phyloP scores from a whole-genome alignment of 352 stramenopile genomes.

The Phytophthora sp. region DNA sequence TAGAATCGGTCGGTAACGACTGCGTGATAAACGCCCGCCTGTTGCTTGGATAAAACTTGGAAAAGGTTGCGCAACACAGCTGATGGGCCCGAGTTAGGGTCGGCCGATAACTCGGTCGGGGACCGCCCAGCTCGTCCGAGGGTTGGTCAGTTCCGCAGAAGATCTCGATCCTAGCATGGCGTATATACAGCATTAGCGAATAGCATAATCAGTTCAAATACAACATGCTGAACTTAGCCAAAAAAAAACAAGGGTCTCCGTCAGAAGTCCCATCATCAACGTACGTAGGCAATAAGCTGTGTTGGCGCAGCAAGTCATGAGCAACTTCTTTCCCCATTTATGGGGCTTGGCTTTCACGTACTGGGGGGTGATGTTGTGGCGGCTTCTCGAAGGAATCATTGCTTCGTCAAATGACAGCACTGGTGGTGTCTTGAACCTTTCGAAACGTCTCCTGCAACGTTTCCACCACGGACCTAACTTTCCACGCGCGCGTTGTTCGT shows the following conservation, averaged over 20 bases:
- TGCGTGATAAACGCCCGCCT: constrained; percentile 6
- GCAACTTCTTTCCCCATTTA: constrained; percentile 24
- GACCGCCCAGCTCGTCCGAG: constrained; percentile 1
- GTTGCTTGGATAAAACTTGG: neutral
- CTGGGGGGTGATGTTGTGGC: constrained; percentile 13
- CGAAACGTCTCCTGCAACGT: constrained; percentile 13
- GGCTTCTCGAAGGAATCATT: constrained; percentile 10
- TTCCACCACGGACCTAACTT: constrained; percentile 9
- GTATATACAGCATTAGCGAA: neutral
- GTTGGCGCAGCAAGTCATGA: constrained; percentile 22
- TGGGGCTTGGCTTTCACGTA: constrained; percentile 25
- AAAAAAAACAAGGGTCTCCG: constrained; percentile 4
- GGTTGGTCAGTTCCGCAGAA: constrained; percentile 13
- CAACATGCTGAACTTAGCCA: constrained; percentile 19
- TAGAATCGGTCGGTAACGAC: no score
- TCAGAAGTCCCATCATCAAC: neutral
- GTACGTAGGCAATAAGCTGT: constrained; percentile 10
- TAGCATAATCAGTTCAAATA: neutral
- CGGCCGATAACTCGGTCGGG: neutral
- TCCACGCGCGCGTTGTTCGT: constrained; percentile 14
- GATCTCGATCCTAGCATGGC: constrained; percentile 12
- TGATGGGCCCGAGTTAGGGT: constrained; percentile 20
- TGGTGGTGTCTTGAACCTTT: neutral
- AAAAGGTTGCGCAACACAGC: constrained; percentile 14
- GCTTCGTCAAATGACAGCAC: constrained; percentile 24